A percentile compares a stretch with the other conserved stretches of the same genome.
Conservation (phyloP, 1,284 basidiomycete species). For the Garcileccinum viscosum region DNA sequence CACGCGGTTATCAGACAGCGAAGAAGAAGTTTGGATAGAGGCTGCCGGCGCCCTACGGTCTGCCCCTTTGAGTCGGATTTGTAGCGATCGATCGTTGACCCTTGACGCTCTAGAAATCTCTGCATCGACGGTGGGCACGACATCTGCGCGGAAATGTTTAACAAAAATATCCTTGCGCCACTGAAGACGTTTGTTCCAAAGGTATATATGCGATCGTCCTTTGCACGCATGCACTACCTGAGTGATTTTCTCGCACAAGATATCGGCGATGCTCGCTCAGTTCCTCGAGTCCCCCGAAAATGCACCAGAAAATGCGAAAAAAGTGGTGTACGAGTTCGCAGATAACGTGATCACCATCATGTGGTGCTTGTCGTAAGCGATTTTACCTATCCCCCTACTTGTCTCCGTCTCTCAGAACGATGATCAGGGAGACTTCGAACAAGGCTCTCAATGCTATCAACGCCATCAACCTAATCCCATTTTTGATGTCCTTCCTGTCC, state of each 20-base stretch:
- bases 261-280: conserved; percentile 75
- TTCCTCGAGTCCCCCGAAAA: conserved; percentile 65
- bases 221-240: not conserved
- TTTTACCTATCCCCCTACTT: not conserved
- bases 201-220: conserved; percentile 45
- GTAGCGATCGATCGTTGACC: conserved; percentile 8
- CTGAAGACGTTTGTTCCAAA: conserved; percentile 77
- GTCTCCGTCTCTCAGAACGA: conserved; percentile 22
- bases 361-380: conserved; percentile 90
- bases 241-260: conserved; percentile 49
- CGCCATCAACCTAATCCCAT: conserved; percentile 73
- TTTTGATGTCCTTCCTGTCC: conserved; percentile 84
- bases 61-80: conserved; percentile 26
- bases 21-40: conserved; percentile 87
- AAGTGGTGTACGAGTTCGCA: conserved; percentile 83
- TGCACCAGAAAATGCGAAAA: conserved; percentile 71
- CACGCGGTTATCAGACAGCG: conserved; percentile 79
- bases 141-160: conserved; percentile 95
- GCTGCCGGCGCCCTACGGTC: conserved; percentile 83
- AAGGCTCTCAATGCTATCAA: conserved; percentile 90
- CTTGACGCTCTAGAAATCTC: conserved; percentile 68
- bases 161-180: conserved; percentile 87
- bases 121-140: conserved; percentile 94
- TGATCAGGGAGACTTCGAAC: conserved; percentile 84
- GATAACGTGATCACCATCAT: conserved; percentile 90